Conservation (phyloP, 139 green algal genomes). For the Closterium sp. region DNA sequence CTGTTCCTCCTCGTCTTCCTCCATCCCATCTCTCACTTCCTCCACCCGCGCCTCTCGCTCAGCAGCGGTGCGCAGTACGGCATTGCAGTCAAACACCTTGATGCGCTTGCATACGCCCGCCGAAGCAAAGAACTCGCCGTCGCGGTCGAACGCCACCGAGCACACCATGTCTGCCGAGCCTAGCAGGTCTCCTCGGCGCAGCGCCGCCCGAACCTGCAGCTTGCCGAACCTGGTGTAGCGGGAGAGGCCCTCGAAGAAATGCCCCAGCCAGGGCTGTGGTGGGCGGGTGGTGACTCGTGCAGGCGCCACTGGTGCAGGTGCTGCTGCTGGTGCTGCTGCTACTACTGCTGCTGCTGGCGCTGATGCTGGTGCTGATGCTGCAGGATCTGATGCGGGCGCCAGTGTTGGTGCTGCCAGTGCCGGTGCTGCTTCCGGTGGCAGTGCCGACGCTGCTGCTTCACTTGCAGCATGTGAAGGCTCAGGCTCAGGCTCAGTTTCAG, state of each 20-base stretch:
- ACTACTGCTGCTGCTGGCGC: background rate
- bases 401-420: background rate
- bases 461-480: background rate
- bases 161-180: slow-evolving; percentile 71
- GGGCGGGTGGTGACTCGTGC: background rate
- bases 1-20: background rate
- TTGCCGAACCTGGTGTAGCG: slow-evolving; percentile 41
- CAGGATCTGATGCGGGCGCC: background rate
- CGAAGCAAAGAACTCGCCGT: slow-evolving; percentile 85
- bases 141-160: slow-evolving; percentile 74
- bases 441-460: background rate
- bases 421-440: background rate
- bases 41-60: slow-evolving; percentile 14
- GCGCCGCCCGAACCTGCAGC: slow-evolving; percentile 53
- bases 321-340: background rate
- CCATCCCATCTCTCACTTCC: background rate
- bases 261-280: slow-evolving; percentile 17
- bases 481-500: background rate
- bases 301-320: background rate
- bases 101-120: slow-evolving; percentile 73
- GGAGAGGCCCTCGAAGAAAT: slow-evolving; percentile 59
- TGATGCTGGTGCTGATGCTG: background rate
- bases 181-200: slow-evolving; percentile 58
- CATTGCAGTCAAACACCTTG: slow-evolving; percentile 60
- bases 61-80: slow-evolving; percentile 46